Conservation (phyloP, 306 rosid species). For the Dalbergia cultrata region DNA sequence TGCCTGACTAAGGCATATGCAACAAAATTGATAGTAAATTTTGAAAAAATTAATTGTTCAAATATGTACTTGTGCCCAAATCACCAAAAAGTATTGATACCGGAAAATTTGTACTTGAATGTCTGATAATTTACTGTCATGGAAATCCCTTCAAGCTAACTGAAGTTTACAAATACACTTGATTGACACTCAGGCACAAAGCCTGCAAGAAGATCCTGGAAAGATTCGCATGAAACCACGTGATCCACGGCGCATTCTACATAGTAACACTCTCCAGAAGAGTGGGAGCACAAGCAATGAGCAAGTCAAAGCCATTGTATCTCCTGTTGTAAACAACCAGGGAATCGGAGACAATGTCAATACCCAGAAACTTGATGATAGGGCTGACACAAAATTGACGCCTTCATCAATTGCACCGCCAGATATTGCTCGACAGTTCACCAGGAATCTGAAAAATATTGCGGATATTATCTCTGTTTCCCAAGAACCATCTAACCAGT, state of each 20-base stretch:
- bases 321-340: constrained; percentile 53
- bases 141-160: constrained; percentile 35
- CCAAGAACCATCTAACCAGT: constrained; percentile 58
- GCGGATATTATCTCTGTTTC: constrained; percentile 85
- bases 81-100: background rate
- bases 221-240: constrained; percentile 98
- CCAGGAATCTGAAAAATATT: constrained; percentile 82
- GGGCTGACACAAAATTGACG: constrained; percentile 56
- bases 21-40: background rate
- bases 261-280: constrained; percentile 64
- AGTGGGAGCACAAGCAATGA: constrained; percentile 70
- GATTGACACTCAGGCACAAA: constrained; percentile 51
- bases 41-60: background rate
- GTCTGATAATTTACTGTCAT: background rate
- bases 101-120: background rate
- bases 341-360: constrained; percentile 59
- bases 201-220: constrained; percentile 64
- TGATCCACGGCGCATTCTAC: constrained; percentile 96
- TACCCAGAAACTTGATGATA: constrained; percentile 64
- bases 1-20: background rate
- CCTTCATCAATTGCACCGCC: constrained; percentile 59
- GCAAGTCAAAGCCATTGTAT: constrained; percentile 58
- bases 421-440: constrained; percentile 82
- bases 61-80: background rate
- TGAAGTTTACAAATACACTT: constrained; percentile 10